A percentile compares a stretch with the other conserved stretches of the same genome.
Evolutionary conservation across 2,329 filamentous ascomycete genomes (phyloP).

Genomic region (Pyrenochaeta sp.): DNA sequence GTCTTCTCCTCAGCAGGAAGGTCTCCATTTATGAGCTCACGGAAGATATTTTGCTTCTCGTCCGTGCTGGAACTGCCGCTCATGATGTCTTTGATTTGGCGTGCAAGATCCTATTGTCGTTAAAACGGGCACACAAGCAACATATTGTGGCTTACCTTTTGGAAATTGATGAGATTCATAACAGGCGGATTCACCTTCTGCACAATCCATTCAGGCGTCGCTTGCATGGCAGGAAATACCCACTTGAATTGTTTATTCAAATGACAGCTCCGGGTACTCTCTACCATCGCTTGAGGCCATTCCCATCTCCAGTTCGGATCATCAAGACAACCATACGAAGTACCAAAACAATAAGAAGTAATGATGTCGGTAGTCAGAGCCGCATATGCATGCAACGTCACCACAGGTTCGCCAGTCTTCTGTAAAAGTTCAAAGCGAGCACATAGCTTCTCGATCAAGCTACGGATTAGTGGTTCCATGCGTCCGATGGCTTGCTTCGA

Average conservation of each 20-base stretch:
- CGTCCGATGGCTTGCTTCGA: conserved; percentile 15
- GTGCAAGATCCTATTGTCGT: too few species aligned
- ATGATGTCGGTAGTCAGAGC: conserved; percentile 15
- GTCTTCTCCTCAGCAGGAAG: conserved; percentile 26
- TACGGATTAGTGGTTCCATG: too few species aligned
- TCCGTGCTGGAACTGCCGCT: neutral
- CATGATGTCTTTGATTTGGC: neutral
- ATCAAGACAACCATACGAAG: conserved; percentile 7
- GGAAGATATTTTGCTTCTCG: conserved; percentile 33
- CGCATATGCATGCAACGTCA: too few species aligned
- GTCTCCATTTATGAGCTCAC: conserved; percentile 35
- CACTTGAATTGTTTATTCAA: conserved; percentile 8
- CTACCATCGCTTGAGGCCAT: conserved; percentile 1
- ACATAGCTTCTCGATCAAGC: neutral
- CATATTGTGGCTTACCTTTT: too few species aligned
- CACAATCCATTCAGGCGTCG: too few species aligned
- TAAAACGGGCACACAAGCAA: neutral
- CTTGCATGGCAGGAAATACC: conserved; percentile 3
- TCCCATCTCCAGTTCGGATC: conserved; percentile 4
- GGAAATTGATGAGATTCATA: too few species aligned
- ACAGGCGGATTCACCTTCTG: too few species aligned
- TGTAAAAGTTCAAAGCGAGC: neutral
- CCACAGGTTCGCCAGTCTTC: too few species aligned
- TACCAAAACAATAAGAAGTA: conserved; percentile 10
- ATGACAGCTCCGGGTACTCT: conserved; percentile 1